Conservation (phyloP, 1,284 basidiomycete species). For the Tylopilus sp. region DNA sequence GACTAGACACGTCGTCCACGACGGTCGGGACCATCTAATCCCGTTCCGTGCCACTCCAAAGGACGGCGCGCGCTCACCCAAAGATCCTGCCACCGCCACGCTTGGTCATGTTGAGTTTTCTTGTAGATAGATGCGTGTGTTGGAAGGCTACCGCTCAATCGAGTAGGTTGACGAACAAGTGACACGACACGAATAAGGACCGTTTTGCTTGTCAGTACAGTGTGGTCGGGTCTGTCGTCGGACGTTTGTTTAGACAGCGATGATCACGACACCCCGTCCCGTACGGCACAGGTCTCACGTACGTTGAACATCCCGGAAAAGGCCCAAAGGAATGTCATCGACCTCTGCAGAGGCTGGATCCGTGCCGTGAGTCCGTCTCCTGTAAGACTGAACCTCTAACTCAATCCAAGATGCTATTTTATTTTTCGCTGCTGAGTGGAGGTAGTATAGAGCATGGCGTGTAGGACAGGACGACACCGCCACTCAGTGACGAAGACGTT, state of each 20-base stretch:
- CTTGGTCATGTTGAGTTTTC: constrained; percentile 73
- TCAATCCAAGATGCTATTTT: too few species aligned
- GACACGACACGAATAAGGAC: constrained; percentile 13
- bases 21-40: constrained; percentile 6
- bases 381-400: too few species aligned
- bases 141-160: too few species aligned
- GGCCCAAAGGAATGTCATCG: constrained; percentile 68
- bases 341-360: constrained; percentile 92
- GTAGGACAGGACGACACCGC: too few species aligned
- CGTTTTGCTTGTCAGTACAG: constrained; percentile 18
- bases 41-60: not conserved
- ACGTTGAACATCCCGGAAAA: constrained; percentile 63
- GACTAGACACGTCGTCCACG: constrained; percentile 37
- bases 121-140: too few species aligned
- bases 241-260: too few species aligned
- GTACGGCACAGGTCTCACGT: constrained; percentile 72
- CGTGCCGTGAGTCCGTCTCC: constrained; percentile 71
- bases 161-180: too few species aligned
- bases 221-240: constrained; percentile 15
- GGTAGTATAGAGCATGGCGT: too few species aligned
- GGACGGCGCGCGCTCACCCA: constrained; percentile 43
- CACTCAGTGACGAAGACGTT: too few species aligned
- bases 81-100: constrained; percentile 84
- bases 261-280: constrained; percentile 90
- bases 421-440: too few species aligned